Evolutionary conservation across 2,329 filamentous ascomycete genomes (phyloP), one percentile per base, ranked within the genome.

Genomic region (Ciborinia camelliae): DNA sequence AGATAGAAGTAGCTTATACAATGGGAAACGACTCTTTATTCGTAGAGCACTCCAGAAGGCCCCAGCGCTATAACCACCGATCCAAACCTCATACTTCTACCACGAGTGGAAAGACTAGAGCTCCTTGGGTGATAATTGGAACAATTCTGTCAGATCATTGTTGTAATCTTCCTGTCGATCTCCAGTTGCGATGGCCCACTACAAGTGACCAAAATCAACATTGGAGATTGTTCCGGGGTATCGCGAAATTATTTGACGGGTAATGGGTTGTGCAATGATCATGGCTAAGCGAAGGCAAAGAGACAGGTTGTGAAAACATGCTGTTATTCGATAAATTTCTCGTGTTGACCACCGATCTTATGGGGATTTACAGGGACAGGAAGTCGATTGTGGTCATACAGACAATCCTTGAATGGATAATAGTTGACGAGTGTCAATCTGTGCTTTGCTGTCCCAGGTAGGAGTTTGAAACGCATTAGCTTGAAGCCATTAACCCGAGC

Each of bases 401-500:
- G 8, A 14, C 55, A 58, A 47, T 58, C 55, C n/a, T 47, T 58
- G 14, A 58, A 58, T 18, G 41, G 55, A 12, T 58, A 58, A 58
- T 58, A 58, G 14, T 35, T 58, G 30, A 58, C 15, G 8, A 20
- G 9, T 5, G 55, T 47, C 4, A 23, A 28, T 26, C 18, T 6
- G 14, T 58, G 41, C 41, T 47, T 28, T 35, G 18, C 0, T 47
- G 41, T 20, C 8, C 12, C 32, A 8, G 1, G 14, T 35, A 18
- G 18, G 30, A 18, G 7, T 14, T n/a, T 47, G 55, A 58, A 58
- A 4, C 20, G 28, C 41, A 58, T 26, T 7, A 58, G 28, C n/a
- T 58, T 58, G 28, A 58, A 47, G 41, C 55, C 55, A 58, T 58
- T 47, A 18, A 58, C n/a, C 35, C 55, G 55, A 58, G 55, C 55